These are phyloP conservation scores for Lyophyllum shimeji DNA, from an alignment of 768 basidiomycete species.

Conservation along the genomic window DNA sequence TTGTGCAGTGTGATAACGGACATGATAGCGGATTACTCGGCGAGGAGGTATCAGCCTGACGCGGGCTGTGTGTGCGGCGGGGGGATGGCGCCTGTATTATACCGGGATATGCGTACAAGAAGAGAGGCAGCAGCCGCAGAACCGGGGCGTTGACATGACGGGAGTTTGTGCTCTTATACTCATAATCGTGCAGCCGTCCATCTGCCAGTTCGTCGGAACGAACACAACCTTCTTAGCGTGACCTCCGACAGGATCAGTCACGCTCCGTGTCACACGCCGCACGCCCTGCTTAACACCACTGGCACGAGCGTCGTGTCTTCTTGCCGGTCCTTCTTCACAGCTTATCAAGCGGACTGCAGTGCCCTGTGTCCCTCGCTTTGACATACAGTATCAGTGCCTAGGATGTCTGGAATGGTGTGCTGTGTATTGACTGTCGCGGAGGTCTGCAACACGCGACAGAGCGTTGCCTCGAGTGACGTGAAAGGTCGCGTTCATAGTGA, in stretches of 20 bases:
- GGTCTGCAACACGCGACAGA: not conserved
- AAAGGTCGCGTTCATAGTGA: not conserved
- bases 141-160: not conserved
- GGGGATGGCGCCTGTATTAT: conserved; percentile 3
- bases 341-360: no score
- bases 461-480: not conserved
- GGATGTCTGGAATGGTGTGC: not conserved
- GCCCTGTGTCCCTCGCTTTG: not conserved
- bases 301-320: not conserved
- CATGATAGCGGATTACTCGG: conserved; percentile 10
- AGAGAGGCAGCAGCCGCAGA: conserved; percentile 16
- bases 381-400: conserved; percentile 16
- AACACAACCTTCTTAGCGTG: conserved; percentile 7
- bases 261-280: conserved; percentile 6
- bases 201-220: conserved; percentile 4
- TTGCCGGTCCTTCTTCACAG: not conserved
- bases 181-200: conserved; percentile 2
- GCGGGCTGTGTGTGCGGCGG: not conserved
- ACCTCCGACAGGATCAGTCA: conserved; percentile 10
- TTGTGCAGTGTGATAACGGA: conserved; percentile 45
- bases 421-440: not conserved
- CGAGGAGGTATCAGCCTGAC: not conserved
- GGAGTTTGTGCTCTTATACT: conserved; percentile 11
- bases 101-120: conserved; percentile 19
- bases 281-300: not conserved